phyloP scores from a whole-genome alignment of 148 eudicot genomes.

The Vaccinium vitisidaea region DNA sequence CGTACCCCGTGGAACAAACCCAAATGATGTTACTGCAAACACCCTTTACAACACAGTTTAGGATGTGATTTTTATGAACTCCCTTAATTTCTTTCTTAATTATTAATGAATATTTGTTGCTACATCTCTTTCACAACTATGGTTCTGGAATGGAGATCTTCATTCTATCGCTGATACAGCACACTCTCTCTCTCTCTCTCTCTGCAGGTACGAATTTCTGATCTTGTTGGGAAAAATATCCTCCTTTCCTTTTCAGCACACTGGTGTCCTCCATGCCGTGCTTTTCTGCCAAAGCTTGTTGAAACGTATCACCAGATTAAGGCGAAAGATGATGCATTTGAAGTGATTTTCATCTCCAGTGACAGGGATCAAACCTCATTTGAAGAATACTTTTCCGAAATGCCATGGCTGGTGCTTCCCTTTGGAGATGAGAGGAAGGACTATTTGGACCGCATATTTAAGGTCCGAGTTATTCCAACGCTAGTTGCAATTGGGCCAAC shows the following conservation, averaged over 20 bases:
- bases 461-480: slow-evolving; percentile 50
- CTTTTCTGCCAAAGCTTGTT: slow-evolving; percentile 50
- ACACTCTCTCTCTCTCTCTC: background rate
- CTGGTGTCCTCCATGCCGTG: slow-evolving; percentile 65
- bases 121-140: background rate
- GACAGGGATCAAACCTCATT: slow-evolving; percentile 5
- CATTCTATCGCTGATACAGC: slow-evolving; percentile 3
- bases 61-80: background rate
- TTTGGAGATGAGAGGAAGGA: slow-evolving; percentile 39
- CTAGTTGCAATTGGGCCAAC: slow-evolving; percentile 49
- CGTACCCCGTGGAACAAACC: too few relatives aligned
- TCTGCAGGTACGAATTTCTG: slow-evolving; percentile 48
- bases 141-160: background rate
- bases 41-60: background rate
- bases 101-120: background rate
- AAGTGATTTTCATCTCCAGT: slow-evolving; percentile 23
- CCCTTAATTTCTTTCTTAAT: background rate
- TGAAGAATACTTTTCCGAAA: background rate
- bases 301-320: slow-evolving; percentile 49
- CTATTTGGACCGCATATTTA: slow-evolving; percentile 36
- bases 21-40: background rate
- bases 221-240: slow-evolving; percentile 53
- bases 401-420: slow-evolving; percentile 15
- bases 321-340: slow-evolving; percentile 46
- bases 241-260: slow-evolving; percentile 65